Conservation (phyloP, 2,329 filamentous ascomycete species). For the Pseudocercospora vitis region DNA sequence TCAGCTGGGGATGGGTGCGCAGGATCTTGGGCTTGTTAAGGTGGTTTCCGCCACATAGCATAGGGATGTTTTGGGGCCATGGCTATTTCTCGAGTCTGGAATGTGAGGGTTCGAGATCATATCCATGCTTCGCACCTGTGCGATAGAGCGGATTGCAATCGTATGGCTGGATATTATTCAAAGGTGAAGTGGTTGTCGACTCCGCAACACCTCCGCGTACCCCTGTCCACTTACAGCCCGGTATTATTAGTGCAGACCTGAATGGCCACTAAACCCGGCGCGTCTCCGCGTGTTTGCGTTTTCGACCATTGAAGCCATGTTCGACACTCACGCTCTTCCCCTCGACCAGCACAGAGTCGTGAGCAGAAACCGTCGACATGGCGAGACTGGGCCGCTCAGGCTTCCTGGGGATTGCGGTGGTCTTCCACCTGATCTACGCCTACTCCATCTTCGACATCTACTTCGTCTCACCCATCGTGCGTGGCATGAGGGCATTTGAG, state of each 20-base stretch:
- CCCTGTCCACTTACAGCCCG: background rate
- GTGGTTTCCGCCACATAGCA: too few species aligned
- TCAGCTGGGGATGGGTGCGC: too few species aligned
- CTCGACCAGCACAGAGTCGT: background rate
- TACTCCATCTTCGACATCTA: slow-evolving; percentile 98
- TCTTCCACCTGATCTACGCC: slow-evolving; percentile 92
- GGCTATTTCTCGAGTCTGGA: too few species aligned
- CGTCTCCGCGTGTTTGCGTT: background rate
- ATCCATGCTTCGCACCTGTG: too few species aligned
- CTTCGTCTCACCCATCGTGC: slow-evolving; percentile 95
- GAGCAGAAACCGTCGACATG: slow-evolving; percentile 38
- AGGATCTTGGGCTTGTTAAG: too few species aligned
- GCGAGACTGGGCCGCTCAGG: slow-evolving; percentile 67
- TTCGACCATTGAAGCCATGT: too few species aligned
- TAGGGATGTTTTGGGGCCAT: too few species aligned
- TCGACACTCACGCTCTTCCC: background rate
- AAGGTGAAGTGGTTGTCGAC: too few species aligned
- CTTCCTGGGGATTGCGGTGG: slow-evolving; percentile 82
- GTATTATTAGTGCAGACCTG: background rate
- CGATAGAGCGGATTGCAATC: too few species aligned
- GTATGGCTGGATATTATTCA: too few species aligned
- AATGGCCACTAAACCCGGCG: background rate
- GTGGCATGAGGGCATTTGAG: slow-evolving; percentile 82
- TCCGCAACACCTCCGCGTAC: background rate
- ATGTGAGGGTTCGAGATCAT: too few species aligned